Evolutionary conservation across 352 stramenopile genomes (phyloP).

Genomic region (Pythium dissotocum): DNA sequence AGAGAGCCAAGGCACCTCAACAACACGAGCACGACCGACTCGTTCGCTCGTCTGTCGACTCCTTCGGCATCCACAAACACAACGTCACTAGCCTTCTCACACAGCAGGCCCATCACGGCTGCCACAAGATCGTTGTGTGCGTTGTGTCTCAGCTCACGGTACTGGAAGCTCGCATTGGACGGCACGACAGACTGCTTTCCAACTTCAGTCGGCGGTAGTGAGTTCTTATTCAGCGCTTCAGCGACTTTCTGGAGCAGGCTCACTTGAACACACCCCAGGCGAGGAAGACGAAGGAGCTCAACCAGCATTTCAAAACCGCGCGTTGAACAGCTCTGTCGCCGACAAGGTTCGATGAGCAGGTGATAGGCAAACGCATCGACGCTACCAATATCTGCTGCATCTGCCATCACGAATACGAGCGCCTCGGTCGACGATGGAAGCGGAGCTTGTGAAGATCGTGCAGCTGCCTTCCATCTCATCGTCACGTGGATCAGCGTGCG

Average conservation of each 20-base stretch:
- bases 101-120: slow-evolving; percentile 12
- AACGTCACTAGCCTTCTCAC: slow-evolving; percentile 7
- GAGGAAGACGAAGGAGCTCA: slow-evolving; percentile 14
- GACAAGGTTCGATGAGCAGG: slow-evolving; percentile 22
- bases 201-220: background rate
- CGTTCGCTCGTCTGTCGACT: background rate
- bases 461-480: slow-evolving; percentile 18
- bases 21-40: slow-evolving; percentile 9
- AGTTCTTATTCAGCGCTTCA: background rate
- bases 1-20: slow-evolving; percentile 18
- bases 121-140: slow-evolving; percentile 22
- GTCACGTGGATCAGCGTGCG: slow-evolving; percentile 25
- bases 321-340: slow-evolving; percentile 18
- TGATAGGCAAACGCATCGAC: slow-evolving; percentile 15
- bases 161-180: slow-evolving; percentile 10
- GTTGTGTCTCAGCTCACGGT: slow-evolving; percentile 17
- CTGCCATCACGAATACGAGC: slow-evolving; percentile 25
- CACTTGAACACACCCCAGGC: slow-evolving; percentile 8
- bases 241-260: slow-evolving; percentile 12
- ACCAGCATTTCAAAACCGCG: slow-evolving; percentile 22
- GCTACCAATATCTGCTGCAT: slow-evolving; percentile 4
- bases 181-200: background rate
- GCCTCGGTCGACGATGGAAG: background rate
- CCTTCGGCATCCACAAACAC: background rate
- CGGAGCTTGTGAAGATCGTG: background rate